These are phyloP conservation scores for Hypoxylon sp. DNA, from an alignment of 2,329 filamentous ascomycete genomes.

Conservation along the genomic window DNA sequence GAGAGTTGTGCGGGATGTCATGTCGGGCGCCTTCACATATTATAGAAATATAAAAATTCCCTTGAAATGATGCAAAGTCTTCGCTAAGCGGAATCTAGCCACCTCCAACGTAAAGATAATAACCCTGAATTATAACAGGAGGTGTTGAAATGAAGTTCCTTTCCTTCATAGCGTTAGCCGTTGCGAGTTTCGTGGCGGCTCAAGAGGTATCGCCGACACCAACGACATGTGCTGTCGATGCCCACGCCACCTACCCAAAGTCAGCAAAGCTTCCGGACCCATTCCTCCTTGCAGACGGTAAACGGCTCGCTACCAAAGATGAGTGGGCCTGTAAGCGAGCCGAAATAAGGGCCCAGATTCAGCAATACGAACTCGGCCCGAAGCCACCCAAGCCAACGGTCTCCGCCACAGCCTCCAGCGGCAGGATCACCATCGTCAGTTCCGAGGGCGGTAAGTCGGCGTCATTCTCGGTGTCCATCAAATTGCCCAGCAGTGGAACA, in stretches of 20 bases:
- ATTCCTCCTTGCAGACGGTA: constrained; percentile 57
- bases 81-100: background rate
- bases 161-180: background rate
- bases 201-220: constrained; percentile 23
- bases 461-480: constrained; percentile 52
- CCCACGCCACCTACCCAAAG: constrained; percentile 13
- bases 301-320: constrained; percentile 54
- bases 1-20: background rate
- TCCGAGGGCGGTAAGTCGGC: constrained; percentile 53
- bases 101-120: background rate
- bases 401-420: constrained; percentile 52
- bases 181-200: background rate
- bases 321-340: constrained; percentile 58
- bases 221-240: constrained; percentile 9
- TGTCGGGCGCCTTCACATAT: background rate
- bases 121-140: background rate
- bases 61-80: no score
- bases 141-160: constrained; percentile 4
- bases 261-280: constrained; percentile 53
- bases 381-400: constrained; percentile 55
- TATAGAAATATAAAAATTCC: background rate
- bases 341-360: constrained; percentile 56
- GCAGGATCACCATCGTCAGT: constrained; percentile 54
- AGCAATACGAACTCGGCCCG: constrained; percentile 57
- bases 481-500: constrained; percentile 50